Evolutionary conservation across 805 yeast genomes (phyloP).

Genomic region (Naumovozyma dairenensis): DNA sequence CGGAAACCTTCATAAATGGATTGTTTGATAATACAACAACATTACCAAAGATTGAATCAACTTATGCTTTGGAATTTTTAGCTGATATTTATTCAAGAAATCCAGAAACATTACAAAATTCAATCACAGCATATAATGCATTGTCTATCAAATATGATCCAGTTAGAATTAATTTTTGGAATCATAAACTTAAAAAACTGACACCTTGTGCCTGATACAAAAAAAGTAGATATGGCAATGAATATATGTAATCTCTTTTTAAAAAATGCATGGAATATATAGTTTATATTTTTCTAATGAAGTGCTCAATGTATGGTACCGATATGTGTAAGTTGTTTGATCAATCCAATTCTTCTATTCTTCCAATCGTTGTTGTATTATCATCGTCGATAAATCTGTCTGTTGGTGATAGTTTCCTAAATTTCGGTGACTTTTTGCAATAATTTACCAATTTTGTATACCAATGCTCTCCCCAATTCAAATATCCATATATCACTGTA

Average conservation of each 20-base stretch:
- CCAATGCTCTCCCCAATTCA: constrained; percentile 51
- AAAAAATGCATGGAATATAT: constrained; percentile 39
- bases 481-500: constrained; percentile 41
- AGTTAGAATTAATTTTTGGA: constrained; percentile 55
- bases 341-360: too few species aligned
- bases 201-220: too few species aligned
- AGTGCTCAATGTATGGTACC: too few species aligned
- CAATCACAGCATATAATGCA: constrained; percentile 39
- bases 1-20: constrained; percentile 32
- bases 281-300: constrained; percentile 53
- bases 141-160: constrained; percentile 50
- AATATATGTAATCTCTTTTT: constrained; percentile 13
- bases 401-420: constrained; percentile 26
- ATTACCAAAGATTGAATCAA: constrained; percentile 33
- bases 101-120: constrained; percentile 23
- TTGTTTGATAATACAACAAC: constrained; percentile 9
- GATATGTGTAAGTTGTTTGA: too few species aligned
- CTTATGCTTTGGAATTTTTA: constrained; percentile 55
- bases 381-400: constrained; percentile 14
- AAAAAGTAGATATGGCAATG: background rate
- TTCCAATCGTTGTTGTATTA: too few species aligned
- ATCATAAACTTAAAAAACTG: constrained; percentile 31
- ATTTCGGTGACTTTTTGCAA: constrained; percentile 41
- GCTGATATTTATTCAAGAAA: constrained; percentile 38
- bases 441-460: constrained; percentile 40